These are phyloP conservation scores for Aspergillus calidoustus DNA, from an alignment of 2,329 filamentous ascomycete species.

Conservation along the genomic window DNA sequence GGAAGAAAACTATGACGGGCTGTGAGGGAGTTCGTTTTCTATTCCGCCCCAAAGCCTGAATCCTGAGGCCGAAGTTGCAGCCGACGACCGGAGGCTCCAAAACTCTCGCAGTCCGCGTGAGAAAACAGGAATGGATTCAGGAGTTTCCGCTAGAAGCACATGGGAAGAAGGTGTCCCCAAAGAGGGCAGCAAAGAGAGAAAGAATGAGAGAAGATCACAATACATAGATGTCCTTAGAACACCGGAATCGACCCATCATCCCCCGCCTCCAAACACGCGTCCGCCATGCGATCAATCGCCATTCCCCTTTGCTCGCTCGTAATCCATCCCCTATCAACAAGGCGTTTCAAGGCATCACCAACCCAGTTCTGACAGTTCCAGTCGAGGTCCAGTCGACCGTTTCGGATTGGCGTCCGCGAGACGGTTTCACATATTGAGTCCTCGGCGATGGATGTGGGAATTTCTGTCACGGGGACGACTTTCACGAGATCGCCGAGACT, in stretches of 20 bases:
- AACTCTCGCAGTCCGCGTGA: too few relatives aligned
- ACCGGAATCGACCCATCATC: slow-evolving; percentile 1
- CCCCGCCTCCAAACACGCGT: slow-evolving; percentile 32
- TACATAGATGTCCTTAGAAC: too few relatives aligned
- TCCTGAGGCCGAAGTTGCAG: background rate
- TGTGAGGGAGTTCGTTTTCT: background rate
- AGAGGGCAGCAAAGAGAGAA: background rate
- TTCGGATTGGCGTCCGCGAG: slow-evolving; percentile 28
- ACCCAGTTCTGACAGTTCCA: slow-evolving; percentile 43
- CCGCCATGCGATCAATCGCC: slow-evolving; percentile 34
- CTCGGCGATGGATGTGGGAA: slow-evolving; percentile 24
- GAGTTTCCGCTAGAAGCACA: too few relatives aligned
- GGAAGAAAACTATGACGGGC: background rate
- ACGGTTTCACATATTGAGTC: slow-evolving; percentile 27
- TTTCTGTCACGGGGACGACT: slow-evolving; percentile 22
- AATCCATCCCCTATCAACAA: slow-evolving; percentile 30
- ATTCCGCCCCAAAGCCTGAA: background rate
- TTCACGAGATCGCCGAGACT: slow-evolving; percentile 22
- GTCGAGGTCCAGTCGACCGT: slow-evolving; percentile 29
- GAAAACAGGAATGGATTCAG: too few relatives aligned
- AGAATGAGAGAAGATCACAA: background rate
- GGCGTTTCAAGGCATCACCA: slow-evolving; percentile 30
- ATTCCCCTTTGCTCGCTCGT: slow-evolving; percentile 21
- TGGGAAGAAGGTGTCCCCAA: background rate
- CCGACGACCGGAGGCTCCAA: too few relatives aligned